Evolutionary conservation across 1,284 basidiomycete genomes (phyloP).

Genomic region (Puccinia horiana): DNA sequence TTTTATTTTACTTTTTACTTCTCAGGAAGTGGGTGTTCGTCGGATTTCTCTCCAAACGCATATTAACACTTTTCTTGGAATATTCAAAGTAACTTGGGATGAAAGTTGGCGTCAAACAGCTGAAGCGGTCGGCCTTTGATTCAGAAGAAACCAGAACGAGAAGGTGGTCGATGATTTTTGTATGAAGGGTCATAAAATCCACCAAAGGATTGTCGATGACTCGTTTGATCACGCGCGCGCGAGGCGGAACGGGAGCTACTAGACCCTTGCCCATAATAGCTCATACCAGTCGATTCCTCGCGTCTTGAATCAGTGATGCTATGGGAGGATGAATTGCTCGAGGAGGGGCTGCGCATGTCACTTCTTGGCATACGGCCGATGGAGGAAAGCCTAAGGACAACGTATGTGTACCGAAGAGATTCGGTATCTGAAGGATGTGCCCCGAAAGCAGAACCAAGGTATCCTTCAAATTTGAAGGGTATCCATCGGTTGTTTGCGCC

Average conservation of each 20-base stretch:
- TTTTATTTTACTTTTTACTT: no score
- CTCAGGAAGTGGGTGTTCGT: no score
- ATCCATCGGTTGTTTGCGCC: not conserved
- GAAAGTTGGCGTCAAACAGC: not conserved
- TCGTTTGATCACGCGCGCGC: not conserved
- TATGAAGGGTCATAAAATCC: constrained; percentile 2
- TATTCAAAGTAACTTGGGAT: no score
- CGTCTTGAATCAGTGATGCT: constrained; percentile 7
- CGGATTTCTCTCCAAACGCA: no score
- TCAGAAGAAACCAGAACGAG: constrained; percentile 9
- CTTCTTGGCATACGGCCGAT: not conserved
- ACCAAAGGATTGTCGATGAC: not conserved
- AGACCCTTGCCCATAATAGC: constrained; percentile 14
- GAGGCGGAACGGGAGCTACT: constrained; percentile 23
- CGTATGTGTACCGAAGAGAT: constrained; percentile 31
- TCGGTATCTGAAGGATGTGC: constrained; percentile 36
- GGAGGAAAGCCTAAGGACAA: constrained; percentile 26
- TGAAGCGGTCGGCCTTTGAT: not conserved
- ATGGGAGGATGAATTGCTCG: constrained; percentile 13
- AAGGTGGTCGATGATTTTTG: constrained; percentile 12
- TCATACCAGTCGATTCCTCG: constrained; percentile 9
- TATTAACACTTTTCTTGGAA: no score
- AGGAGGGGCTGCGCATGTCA: constrained; percentile 7
- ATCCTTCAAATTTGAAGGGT: constrained; percentile 42
- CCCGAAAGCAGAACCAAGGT: constrained; percentile 41